These are phyloP conservation scores for Pythium aquatile DNA, from an alignment of 352 stramenopile species.

Conservation along the genomic window DNA sequence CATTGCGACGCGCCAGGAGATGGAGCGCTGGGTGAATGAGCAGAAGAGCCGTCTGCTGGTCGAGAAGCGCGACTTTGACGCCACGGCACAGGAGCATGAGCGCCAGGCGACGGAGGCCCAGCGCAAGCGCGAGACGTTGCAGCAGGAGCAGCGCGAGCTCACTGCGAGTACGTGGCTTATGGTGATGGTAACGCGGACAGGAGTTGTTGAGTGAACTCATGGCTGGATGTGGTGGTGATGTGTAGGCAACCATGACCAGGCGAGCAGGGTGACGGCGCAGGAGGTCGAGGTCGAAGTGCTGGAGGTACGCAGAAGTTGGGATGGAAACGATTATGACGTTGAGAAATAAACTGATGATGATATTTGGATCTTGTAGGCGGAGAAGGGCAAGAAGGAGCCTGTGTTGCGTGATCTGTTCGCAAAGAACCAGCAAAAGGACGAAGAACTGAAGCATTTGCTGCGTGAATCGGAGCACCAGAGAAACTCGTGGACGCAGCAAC, in stretches of 20 bases:
- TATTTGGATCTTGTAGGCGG: constrained; percentile 19
- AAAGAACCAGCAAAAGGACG: constrained; percentile 55
- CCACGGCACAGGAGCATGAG: constrained; percentile 17
- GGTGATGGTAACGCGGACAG: neutral
- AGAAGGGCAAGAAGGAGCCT: constrained; percentile 58
- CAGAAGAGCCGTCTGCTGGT: constrained; percentile 23
- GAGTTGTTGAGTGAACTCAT: too few relatives aligned
- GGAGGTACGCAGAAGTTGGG: constrained; percentile 24
- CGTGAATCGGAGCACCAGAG: constrained; percentile 44
- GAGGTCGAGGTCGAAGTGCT: constrained; percentile 73
- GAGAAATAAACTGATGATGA: neutral
- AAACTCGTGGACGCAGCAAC: constrained; percentile 42
- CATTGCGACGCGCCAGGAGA: constrained; percentile 27
- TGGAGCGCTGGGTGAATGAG: constrained; percentile 28
- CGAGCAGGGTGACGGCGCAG: constrained; percentile 49
- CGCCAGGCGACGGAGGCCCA: constrained; percentile 21
- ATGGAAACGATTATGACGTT: neutral
- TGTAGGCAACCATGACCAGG: constrained; percentile 33
- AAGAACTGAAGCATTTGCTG: constrained; percentile 41
- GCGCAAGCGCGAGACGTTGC: constrained; percentile 25
- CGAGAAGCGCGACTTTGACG: constrained; percentile 26
- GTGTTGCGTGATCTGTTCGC: constrained; percentile 65
- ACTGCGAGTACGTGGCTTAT: constrained; percentile 2
- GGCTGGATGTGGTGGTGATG: neutral
- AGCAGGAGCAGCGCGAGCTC: constrained; percentile 25